Base-by-base conservation (phyloP, 1,284 basidiomycete genomes). In the Irpex sp. region DNA sequence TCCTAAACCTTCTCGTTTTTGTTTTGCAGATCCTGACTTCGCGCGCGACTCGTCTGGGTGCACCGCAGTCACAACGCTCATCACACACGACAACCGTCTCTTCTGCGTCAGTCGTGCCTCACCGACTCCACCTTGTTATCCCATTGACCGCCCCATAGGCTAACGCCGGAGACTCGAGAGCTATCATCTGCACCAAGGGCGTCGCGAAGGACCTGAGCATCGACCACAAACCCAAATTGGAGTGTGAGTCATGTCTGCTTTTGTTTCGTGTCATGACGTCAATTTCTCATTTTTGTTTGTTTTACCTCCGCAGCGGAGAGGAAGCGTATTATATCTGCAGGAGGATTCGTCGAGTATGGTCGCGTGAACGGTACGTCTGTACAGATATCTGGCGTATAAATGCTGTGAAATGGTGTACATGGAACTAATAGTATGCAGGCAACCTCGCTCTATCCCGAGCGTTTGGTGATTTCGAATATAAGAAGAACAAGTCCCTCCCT, bases 391-490 rank as follows among this genome's bases (percentile, higher is more conserved):
- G 31, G 31, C 31, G 11, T 47, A 47, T 15, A 6, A 15, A 17
- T 37, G 26, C 15, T 15, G 7, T 36, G 31, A 34, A 34, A 34
- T 34, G 31, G 7, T 40, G 48, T 59, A 19, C 26, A 48, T 63
- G 34, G 51, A 36, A 17, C 36, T 54, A 36, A 6, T 38, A 40
- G 57, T 19, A 56, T 47, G 38, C 72, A 97, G 95, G 97, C 66
- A 99, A 99, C 74, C 87, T 99, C 62, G 97, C 97, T 0, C 80
- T 99, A 51, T 97, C 96, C 19, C 85, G 97, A 70, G 97, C 97
- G 1, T 83, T 99, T 34, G 97, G 97, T 62, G 97, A 99, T 76
- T 99, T 99, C 74, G 96, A 98, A 72, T 99, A 98, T 84, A 99
- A 99, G 84, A 96, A 97, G 78, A 97, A 96, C 74, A 84, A 85